phyloP scores from a whole-genome alignment of 1,284 basidiomycete genomes.

The Cryptococcus wingfieldii region DNA sequence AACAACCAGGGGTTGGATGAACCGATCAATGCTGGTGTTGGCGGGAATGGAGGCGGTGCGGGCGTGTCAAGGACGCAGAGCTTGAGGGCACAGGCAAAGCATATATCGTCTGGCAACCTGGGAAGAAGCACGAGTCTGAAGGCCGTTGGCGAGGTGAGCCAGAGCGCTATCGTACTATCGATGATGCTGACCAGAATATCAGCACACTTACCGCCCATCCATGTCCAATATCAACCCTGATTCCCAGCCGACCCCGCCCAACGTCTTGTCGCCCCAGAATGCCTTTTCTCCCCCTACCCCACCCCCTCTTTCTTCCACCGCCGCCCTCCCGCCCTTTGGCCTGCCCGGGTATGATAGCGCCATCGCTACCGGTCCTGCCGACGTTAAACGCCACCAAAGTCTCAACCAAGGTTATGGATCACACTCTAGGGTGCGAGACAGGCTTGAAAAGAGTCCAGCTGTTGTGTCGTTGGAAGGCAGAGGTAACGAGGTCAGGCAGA shows the following conservation, averaged over 20 bases:
- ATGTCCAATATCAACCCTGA: not conserved
- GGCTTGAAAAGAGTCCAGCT: constrained; percentile 37
- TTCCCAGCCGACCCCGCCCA: not conserved
- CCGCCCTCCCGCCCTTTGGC: constrained; percentile 31
- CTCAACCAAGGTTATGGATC: constrained; percentile 43
- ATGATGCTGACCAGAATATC: not conserved
- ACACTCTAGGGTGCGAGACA: constrained; percentile 33
- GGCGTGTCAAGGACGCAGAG: constrained; percentile 43
- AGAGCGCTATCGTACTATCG: not conserved
- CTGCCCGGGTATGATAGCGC: constrained; percentile 4
- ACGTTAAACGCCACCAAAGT: constrained; percentile 46
- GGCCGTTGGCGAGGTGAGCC: constrained; percentile 31
- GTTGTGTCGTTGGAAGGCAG: constrained; percentile 30
- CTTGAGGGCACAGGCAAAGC: constrained; percentile 38
- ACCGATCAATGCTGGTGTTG: not conserved
- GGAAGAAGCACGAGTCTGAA: constrained; percentile 41
- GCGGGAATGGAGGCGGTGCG: constrained; percentile 7
- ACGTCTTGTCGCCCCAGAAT: constrained; percentile 13
- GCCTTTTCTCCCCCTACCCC: constrained; percentile 39
- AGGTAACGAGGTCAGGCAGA: constrained; percentile 16
- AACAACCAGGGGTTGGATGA: constrained; percentile 1
- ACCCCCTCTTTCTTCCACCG: constrained; percentile 35
- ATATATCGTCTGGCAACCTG: constrained; percentile 20
- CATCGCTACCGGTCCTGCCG: constrained; percentile 14
- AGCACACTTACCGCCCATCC: not conserved